Conservation (phyloP, 2,329 filamentous ascomycete genomes). For the Aspergillus niger region DNA sequence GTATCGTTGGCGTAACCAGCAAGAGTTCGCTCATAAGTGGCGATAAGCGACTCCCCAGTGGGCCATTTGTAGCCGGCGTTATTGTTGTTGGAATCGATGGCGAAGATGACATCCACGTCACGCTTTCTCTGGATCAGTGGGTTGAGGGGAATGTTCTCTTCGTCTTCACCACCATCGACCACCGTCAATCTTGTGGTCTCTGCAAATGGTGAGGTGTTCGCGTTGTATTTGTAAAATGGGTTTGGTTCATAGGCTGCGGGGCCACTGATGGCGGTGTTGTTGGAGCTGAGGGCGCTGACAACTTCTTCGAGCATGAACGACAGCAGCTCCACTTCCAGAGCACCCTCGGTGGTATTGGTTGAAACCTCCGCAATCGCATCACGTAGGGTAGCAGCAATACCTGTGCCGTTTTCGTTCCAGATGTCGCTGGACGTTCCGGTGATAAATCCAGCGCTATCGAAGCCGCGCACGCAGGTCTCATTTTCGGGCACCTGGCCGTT, state of each 20-base stretch:
- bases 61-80: slow-evolving; percentile 71
- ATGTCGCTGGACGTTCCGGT: slow-evolving; percentile 82
- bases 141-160: slow-evolving; percentile 74
- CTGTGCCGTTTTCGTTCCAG: slow-evolving; percentile 67
- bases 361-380: not conserved
- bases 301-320: slow-evolving; percentile 55
- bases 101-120: slow-evolving; percentile 73
- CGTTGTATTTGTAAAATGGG: slow-evolving; percentile 68
- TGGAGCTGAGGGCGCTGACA: slow-evolving; percentile 58
- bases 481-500: slow-evolving; percentile 58
- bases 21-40: slow-evolving; percentile 66
- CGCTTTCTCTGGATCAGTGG: slow-evolving; percentile 70
- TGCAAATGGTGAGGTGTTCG: slow-evolving; percentile 59
- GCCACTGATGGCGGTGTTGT: not conserved
- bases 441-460: slow-evolving; percentile 77
- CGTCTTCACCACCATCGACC: slow-evolving; percentile 72
- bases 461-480: slow-evolving; percentile 70
- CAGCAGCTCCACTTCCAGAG: not conserved
- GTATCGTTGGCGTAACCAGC: slow-evolving; percentile 63
- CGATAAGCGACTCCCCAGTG: slow-evolving; percentile 71
- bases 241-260: slow-evolving; percentile 68
- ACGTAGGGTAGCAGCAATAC: not conserved
- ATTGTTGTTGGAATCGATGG: slow-evolving; percentile 64
- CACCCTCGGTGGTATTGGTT: not conserved
- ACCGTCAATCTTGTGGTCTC: slow-evolving; percentile 59